A percentile compares a stretch with the other conserved stretches of the same genome.
Evolutionary conservation across 2,329 filamentous ascomycete genomes (phyloP).

Genomic region (Tothia fuscella): DNA sequence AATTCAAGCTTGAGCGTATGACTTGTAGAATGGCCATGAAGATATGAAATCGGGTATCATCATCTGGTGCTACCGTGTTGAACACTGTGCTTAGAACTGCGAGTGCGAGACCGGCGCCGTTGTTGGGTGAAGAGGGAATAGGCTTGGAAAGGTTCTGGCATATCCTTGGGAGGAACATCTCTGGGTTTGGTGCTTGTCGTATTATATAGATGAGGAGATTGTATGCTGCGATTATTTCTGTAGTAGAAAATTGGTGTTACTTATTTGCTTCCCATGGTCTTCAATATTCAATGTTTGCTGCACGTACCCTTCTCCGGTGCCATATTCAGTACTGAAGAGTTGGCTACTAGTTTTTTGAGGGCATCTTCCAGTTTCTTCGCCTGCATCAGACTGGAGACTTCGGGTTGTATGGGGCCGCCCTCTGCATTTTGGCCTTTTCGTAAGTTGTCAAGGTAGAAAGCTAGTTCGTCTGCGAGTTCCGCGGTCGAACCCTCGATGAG

Average conservation of each 20-base stretch:
- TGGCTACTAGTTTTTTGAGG: constrained; percentile 77
- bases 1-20: constrained; percentile 55
- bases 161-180: constrained; percentile 75
- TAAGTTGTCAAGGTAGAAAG: constrained; percentile 79
- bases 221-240: constrained; percentile 91
- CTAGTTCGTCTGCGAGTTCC: constrained; percentile 88
- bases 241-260: too few species aligned
- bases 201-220: constrained; percentile 94
- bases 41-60: constrained; percentile 78
- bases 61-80: constrained; percentile 72
- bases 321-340: constrained; percentile 63
- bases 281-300: constrained; percentile 7
- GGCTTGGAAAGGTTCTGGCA: constrained; percentile 85
- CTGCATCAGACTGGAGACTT: constrained; percentile 59
- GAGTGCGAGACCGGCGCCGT: constrained; percentile 76
- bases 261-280: constrained; percentile 11
- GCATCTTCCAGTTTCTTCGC: constrained; percentile 66
- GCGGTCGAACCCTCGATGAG: constrained; percentile 85
- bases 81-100: constrained; percentile 90
- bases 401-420: constrained; percentile 40
- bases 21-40: constrained; percentile 81
- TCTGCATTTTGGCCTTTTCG: constrained; percentile 50
- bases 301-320: constrained; percentile 70
- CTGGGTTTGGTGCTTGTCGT: constrained; percentile 70
- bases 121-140: constrained; percentile 70